These are phyloP conservation scores for Neoascochyta sp. DNA, from an alignment of 2,329 filamentous ascomycete species.

Conservation along the genomic window DNA sequence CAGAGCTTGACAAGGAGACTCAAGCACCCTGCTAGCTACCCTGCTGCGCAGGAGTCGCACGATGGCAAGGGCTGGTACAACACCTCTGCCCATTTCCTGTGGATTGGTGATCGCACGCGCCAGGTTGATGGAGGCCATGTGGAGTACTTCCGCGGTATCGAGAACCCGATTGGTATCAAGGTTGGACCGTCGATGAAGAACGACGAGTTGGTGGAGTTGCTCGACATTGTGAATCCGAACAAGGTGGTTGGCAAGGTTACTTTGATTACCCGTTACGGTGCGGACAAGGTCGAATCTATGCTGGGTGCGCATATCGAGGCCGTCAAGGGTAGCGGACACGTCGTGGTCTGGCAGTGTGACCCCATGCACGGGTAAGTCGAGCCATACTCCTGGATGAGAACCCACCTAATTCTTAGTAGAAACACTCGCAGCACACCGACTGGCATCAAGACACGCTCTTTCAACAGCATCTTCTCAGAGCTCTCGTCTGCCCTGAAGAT, in stretches of 20 bases:
- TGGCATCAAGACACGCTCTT: conserved; percentile 89
- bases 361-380: conserved; percentile 79
- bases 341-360: conserved; percentile 95
- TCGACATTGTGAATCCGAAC: conserved; percentile 79
- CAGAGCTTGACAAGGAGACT: conserved; percentile 76
- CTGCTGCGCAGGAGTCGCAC: conserved; percentile 19
- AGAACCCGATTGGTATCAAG: conserved; percentile 95
- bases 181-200: conserved; percentile 81
- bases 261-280: conserved; percentile 92
- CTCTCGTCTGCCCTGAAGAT: conserved; percentile 78
- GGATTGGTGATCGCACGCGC: conserved; percentile 95
- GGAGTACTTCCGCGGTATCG: conserved; percentile 94
- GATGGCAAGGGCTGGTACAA: conserved; percentile 73
- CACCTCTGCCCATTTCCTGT: conserved; percentile 94
- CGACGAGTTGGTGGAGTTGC: conserved; percentile 70
- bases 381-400: not conserved
- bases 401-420: conserved; percentile 20
- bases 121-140: conserved; percentile 92
- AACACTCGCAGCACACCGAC: conserved; percentile 63
- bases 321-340: conserved; percentile 72
- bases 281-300: conserved; percentile 67
- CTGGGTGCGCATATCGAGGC: conserved; percentile 84
- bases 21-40: conserved; percentile 56
- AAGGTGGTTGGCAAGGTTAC: conserved; percentile 89
- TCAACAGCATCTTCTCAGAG: conserved; percentile 85